phyloP scores from a whole-genome alignment of 176 grass and related monocot species.

The Oropetium thomaeum region DNA sequence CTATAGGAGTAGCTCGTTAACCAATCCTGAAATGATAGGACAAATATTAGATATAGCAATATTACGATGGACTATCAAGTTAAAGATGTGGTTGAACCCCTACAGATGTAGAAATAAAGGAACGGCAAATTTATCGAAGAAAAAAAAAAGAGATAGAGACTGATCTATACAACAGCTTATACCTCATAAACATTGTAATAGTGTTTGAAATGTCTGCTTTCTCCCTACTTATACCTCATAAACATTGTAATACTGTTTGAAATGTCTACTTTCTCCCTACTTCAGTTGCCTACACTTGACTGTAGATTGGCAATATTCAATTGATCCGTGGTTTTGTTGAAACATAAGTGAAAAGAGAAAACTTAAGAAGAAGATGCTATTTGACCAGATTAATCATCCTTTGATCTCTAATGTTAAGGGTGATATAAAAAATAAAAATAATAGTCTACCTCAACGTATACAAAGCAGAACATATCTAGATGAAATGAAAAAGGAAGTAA shows the following conservation, averaged over 20 bases:
- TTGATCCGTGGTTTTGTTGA: background rate
- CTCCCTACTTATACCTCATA: background rate
- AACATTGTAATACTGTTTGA: background rate
- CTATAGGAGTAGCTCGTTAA: slow-evolving; percentile 76
- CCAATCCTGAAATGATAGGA: slow-evolving; percentile 57
- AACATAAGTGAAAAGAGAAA: background rate
- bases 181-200: background rate
- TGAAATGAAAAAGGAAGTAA: slow-evolving; percentile 1
- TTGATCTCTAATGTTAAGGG: slow-evolving; percentile 1
- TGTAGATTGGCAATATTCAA: background rate
- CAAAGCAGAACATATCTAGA: background rate
- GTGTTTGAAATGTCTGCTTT: too few relatives aligned
- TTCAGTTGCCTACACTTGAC: slow-evolving; percentile 1
- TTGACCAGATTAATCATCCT: background rate
- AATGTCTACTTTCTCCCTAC: background rate
- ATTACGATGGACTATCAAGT: background rate
- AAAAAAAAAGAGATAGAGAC: slow-evolving; percentile 17
- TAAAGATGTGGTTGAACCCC: background rate
- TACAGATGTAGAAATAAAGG: slow-evolving; percentile 10
- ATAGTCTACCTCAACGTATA: background rate
- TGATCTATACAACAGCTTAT: slow-evolving; percentile 1
- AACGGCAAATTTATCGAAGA: background rate
- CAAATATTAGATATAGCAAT: slow-evolving; percentile 13
- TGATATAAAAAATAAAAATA: background rate
- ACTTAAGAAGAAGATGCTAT: background rate